Percentiles rank a stretch among this genome's conserved stretches.
These are phyloP conservation scores for Turnera subulata DNA, from an alignment of 345 rosid genomes.

Conservation along the genomic window DNA sequence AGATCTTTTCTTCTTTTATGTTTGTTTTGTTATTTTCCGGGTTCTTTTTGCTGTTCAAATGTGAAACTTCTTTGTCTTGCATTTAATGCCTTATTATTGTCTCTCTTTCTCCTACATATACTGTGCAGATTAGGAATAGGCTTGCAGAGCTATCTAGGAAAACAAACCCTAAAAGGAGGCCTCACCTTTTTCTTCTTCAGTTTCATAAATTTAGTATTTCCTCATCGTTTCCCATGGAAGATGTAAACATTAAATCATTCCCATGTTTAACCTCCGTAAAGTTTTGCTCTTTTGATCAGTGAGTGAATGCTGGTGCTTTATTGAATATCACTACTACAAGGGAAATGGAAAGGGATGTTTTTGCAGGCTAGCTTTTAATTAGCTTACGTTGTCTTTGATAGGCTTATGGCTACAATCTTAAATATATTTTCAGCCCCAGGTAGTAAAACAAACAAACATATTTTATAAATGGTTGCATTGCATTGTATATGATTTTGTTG, in stretches of 20 bases:
- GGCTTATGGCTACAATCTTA: no score
- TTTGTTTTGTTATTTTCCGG: constrained; percentile 9
- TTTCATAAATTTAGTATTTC: neutral
- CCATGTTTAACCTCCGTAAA: neutral
- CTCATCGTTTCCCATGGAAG: neutral
- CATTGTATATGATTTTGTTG: no score
- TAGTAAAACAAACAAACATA: no score
- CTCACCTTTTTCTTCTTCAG: neutral
- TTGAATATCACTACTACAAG: no score
- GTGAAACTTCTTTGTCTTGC: constrained; percentile 25
- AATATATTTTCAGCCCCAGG: no score
- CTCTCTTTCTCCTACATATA: constrained; percentile 13
- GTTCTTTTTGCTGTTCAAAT: constrained; percentile 20
- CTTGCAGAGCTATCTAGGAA: neutral
- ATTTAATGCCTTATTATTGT: constrained; percentile 26
- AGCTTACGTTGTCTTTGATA: no score
- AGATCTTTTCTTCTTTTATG: constrained; percentile 36
- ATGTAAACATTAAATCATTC: neutral
- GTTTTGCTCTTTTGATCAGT: neutral
- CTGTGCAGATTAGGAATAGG: constrained; percentile 10
- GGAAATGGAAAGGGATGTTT: no score
- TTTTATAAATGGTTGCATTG: no score
- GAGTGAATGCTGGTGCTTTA: no score
- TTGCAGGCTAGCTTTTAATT: no score
- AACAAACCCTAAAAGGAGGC: constrained; percentile 30